Evolutionary conservation across 1,284 basidiomycete species (phyloP).

Genomic region (Polyporus tsugae): DNA sequence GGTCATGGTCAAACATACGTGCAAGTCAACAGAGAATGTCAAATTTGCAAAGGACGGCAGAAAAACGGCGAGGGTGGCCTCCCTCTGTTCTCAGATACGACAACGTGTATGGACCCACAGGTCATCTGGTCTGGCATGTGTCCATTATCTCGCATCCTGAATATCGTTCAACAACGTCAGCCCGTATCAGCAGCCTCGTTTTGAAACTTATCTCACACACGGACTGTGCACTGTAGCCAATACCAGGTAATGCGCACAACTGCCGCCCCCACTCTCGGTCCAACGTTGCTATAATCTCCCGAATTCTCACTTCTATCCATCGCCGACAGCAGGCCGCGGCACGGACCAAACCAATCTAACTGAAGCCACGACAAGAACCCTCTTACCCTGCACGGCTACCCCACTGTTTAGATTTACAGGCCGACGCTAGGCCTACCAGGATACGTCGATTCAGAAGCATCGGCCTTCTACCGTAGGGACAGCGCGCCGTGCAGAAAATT

Average conservation of each 20-base stretch:
- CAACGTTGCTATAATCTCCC: not conserved
- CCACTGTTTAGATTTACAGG: not conserved
- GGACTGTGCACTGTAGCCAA: not conserved
- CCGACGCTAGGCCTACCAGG: not conserved
- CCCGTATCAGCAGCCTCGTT: not conserved
- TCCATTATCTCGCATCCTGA: too few relatives aligned
- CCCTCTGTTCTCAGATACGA: not conserved
- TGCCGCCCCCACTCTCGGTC: not conserved
- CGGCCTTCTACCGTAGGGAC: too few relatives aligned
- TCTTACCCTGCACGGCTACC: not conserved
- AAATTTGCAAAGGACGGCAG: not conserved
- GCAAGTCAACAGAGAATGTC: not conserved
- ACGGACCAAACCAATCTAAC: not conserved
- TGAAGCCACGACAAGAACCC: not conserved
- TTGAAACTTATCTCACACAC: not conserved
- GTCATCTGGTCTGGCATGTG: not conserved
- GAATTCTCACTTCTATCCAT: not conserved
- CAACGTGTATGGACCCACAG: not conserved
- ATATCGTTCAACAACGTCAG: not conserved
- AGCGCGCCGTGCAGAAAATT: too few relatives aligned
- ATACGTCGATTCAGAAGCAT: not conserved
- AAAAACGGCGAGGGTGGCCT: not conserved
- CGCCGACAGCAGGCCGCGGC: not conserved
- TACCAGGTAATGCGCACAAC: not conserved
- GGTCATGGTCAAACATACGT: too few relatives aligned